These are phyloP conservation scores for Blastobotrys aristatus DNA, from an alignment of 1,139 yeast genomes.

Conservation along the genomic window DNA sequence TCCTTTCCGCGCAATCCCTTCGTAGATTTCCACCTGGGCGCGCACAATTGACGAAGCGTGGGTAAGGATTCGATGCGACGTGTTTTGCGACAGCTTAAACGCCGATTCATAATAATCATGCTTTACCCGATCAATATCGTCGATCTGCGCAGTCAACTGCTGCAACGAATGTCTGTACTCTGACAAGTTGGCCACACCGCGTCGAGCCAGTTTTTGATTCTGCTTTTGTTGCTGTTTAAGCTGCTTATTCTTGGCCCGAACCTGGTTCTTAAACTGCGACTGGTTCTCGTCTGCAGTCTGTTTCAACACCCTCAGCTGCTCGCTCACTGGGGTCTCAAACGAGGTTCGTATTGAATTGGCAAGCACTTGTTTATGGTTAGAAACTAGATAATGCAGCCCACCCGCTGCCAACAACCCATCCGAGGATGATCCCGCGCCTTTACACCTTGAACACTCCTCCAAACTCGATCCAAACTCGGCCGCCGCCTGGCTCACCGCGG, in stretches of 20 bases:
- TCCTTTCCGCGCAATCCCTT: slow-evolving; percentile 76
- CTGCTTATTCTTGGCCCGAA: slow-evolving; percentile 49
- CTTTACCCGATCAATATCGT: slow-evolving; percentile 70
- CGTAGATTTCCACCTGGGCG: slow-evolving; percentile 77
- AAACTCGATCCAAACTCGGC: slow-evolving; percentile 69
- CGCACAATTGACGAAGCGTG: slow-evolving; percentile 62
- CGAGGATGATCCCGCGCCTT: slow-evolving; percentile 58
- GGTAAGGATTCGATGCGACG: slow-evolving; percentile 50
- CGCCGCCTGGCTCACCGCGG: slow-evolving; percentile 54
- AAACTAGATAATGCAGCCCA: slow-evolving; percentile 69
- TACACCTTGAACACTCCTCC: slow-evolving; percentile 63
- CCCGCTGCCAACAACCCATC: slow-evolving; percentile 70
- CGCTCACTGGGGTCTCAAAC: slow-evolving; percentile 52
- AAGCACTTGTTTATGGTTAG: slow-evolving; percentile 72
- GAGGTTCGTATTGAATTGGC: slow-evolving; percentile 49
- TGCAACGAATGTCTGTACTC: slow-evolving; percentile 61
- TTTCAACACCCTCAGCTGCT: slow-evolving; percentile 23
- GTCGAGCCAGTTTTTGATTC: slow-evolving; percentile 47
- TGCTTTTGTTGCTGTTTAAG: slow-evolving; percentile 54
- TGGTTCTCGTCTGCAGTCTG: slow-evolving; percentile 40
- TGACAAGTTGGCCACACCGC: slow-evolving; percentile 45
- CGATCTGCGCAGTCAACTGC: slow-evolving; percentile 66
- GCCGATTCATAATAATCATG: slow-evolving; percentile 64
- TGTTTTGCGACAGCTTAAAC: slow-evolving; percentile 55
- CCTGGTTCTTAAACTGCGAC: slow-evolving; percentile 48